phyloP scores from a whole-genome alignment of 106 monocot species.

The Allium sativum region DNA sequence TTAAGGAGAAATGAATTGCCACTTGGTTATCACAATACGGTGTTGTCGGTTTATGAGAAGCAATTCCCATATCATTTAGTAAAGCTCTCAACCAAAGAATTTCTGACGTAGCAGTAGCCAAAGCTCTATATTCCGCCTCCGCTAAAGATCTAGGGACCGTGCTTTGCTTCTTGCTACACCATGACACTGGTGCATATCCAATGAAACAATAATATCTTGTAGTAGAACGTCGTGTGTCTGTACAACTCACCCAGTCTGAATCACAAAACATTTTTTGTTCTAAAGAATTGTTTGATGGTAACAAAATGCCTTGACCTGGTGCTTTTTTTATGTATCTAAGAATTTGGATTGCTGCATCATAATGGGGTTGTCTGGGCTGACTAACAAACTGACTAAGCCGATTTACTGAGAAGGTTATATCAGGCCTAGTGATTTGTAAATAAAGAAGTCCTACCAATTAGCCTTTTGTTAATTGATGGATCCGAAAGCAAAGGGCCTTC shows the following conservation, averaged over 20 bases:
- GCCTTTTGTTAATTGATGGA: not conserved
- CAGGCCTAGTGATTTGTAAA: not conserved
- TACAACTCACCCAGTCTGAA: constrained; percentile 3
- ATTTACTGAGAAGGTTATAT: not conserved
- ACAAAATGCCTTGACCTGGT: no score
- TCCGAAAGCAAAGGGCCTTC: not conserved
- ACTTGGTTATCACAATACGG: no score
- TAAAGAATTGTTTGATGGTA: not conserved
- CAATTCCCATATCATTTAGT: constrained; percentile 2
- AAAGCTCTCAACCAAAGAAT: not conserved
- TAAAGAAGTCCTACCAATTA: constrained; percentile 2
- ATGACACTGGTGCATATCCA: no score
- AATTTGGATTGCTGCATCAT: not conserved
- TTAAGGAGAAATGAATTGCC: no score
- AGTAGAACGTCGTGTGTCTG: no score
- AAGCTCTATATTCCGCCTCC: constrained; percentile 1
- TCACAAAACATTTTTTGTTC: constrained; percentile 1
- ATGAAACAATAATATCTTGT: no score
- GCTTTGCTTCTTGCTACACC: no score
- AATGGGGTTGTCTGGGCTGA: not conserved
- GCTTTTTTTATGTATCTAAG: not conserved
- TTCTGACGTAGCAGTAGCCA: constrained; percentile 2
- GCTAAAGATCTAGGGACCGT: not conserved
- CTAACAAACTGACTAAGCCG: not conserved
- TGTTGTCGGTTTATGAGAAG: not conserved